Base-by-base conservation (phyloP, 352 stramenopile species). In the Globisporangium uncinulatum region DNA sequence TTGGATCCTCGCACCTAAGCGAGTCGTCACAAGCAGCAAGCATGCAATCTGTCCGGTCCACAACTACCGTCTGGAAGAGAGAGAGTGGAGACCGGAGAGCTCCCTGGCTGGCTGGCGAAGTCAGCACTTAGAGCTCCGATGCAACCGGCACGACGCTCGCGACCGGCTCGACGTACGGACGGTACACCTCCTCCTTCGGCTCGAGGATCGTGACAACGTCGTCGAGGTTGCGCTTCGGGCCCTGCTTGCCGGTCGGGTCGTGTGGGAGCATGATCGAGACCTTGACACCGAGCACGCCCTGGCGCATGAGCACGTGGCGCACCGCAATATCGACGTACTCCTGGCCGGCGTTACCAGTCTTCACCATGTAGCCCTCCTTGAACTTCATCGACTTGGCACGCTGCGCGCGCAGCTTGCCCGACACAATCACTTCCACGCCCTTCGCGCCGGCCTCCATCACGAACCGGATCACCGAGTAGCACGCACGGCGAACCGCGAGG, bases 301-400 rank as follows among this genome's bases (percentile, higher is more conserved):
- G 97, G 74, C 97, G 89, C 97, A 99, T 99, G 44, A 99, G 77
- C 45, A 99, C 97, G 91, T 99, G 97, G 73, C 97, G 92, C 57
- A 99, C 95, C 53, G 97, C 97, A 63, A 83, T 91, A 85, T 99
- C 96, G 57, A 99, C 97, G 90, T 99, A 99, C 61, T 99, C 97
- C 65, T 89, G 76, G 71, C 92, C 96, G 46, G 97, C 95, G 78
- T 99, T 97, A 84, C 97, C 97, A 34, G 96, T 98, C 91, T 99
- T 99, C 85, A 99, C 98, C 97, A 99, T 99, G 92, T 99, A 99
- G 49, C 97, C 97, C 66, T 99, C 97, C 71, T 97, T 97, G 84
- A 99, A 99, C 85, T 99, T 99, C 97, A 99, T 99, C 51, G 91
- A 89, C 92, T 99, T 99, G 70, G 97, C 97, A 97, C 97, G 95